Conservation (phyloP, 163 green algal genomes). For the Coccomyxa subellipsoidea region DNA sequence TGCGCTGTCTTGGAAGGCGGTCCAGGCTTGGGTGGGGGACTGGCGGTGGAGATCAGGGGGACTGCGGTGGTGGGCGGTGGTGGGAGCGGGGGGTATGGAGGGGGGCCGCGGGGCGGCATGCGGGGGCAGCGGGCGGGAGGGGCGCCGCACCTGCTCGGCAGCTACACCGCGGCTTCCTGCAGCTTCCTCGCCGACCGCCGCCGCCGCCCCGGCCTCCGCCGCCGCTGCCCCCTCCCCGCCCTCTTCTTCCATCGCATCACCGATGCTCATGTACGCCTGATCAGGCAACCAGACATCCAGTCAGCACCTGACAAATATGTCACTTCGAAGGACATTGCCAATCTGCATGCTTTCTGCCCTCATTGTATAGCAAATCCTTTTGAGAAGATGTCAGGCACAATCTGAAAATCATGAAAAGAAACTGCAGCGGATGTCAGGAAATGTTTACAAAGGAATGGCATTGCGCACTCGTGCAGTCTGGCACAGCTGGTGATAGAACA, state of each 20-base stretch:
- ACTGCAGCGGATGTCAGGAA: too few relatives aligned
- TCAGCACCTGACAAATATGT: background rate
- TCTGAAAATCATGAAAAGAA: too few relatives aligned
- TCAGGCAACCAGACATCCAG: background rate
- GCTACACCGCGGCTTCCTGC: background rate
- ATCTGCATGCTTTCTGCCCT: too few relatives aligned
- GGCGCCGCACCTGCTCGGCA: background rate
- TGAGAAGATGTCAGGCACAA: too few relatives aligned
- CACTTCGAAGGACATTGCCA: too few relatives aligned
- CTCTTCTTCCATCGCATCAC: background rate
- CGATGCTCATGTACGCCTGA: background rate
- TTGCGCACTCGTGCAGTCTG: too few relatives aligned
- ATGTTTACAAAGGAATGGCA: too few relatives aligned
- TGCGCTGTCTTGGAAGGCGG: background rate
- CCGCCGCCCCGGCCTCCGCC: background rate
- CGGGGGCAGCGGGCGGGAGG: background rate
- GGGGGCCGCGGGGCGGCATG: background rate
- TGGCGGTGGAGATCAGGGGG: background rate
- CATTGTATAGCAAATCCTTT: too few relatives aligned
- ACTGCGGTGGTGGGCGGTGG: background rate
- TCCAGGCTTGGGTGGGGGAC: background rate
- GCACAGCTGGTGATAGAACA: too few relatives aligned
- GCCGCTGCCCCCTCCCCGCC: too few relatives aligned
- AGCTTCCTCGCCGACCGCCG: background rate
- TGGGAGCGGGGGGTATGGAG: background rate